Conservation (phyloP, 148 eudicot species). For the Vaccinium corymbosum region DNA sequence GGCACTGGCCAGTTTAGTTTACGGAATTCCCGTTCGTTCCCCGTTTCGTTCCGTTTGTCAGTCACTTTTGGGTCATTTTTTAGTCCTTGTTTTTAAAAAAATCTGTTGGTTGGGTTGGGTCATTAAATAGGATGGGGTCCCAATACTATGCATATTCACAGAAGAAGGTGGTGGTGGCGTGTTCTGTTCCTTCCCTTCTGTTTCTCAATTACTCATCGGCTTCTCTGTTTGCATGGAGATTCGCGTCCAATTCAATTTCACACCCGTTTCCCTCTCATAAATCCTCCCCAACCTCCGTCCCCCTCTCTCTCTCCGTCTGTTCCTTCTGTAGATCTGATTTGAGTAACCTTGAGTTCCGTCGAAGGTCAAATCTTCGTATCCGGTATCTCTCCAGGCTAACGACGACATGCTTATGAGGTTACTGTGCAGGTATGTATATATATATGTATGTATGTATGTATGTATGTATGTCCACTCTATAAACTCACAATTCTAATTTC, state of each 20-base stretch:
- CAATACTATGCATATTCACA: neutral
- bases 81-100: too few species aligned
- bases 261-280: slow-evolving; percentile 4
- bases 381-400: neutral
- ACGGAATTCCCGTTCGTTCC: too few species aligned
- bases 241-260: slow-evolving; percentile 9
- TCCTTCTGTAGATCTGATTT: neutral
- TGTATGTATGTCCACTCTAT: too few species aligned
- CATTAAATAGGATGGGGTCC: slow-evolving; percentile 1
- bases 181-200: neutral
- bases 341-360: neutral
- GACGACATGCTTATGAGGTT: slow-evolving; percentile 9
- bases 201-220: neutral
- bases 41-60: neutral
- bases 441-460: neutral
- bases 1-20: too few species aligned
- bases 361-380: neutral
- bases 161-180: neutral
- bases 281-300: neutral
- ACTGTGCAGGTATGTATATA: neutral
- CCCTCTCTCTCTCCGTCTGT: neutral
- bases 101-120: neutral
- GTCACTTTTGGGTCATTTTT: too few species aligned
- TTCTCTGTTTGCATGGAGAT: slow-evolving; percentile 17
- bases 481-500: neutral